phyloP scores from a whole-genome alignment of 2,329 filamentous ascomycete species.

The Colletotrichum sojae region DNA sequence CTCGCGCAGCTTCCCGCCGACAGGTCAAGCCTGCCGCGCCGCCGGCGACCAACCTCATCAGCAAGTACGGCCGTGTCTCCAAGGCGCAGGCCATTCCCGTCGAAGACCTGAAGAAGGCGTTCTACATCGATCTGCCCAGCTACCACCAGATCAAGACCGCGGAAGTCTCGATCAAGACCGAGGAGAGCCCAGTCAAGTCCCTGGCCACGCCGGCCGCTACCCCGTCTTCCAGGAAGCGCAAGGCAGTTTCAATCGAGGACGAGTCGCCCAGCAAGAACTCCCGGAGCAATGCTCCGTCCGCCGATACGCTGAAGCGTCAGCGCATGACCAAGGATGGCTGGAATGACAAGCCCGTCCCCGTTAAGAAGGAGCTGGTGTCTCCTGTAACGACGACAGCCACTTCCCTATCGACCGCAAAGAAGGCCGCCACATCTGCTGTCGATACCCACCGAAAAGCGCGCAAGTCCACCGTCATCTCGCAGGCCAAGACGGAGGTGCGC shows the following conservation, averaged over 20 bases:
- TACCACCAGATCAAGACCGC: conserved; percentile 22
- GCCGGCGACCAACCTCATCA: conserved; percentile 33
- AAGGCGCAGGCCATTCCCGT: conserved; percentile 25
- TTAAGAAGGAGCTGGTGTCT: conserved; percentile 32
- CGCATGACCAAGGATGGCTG: conserved; percentile 28
- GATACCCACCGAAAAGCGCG: conserved; percentile 45
- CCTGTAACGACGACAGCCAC: neutral
- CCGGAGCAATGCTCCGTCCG: conserved; percentile 5
- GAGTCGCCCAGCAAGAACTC: conserved; percentile 5
- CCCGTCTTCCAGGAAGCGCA: conserved; percentile 38
- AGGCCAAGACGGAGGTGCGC: conserved; percentile 48
- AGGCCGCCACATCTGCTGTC: conserved; percentile 4
- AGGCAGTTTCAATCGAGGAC: conserved; percentile 31
- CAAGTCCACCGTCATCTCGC: conserved; percentile 47
- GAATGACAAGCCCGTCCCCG: conserved; percentile 38
- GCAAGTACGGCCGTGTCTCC: conserved; percentile 41
- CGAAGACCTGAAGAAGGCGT: conserved; percentile 37
- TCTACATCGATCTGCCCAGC: conserved; percentile 35
- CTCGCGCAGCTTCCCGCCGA: conserved; percentile 38
- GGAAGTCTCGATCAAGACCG: conserved; percentile 27
- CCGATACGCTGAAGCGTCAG: conserved; percentile 35
- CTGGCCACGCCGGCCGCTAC: conserved; percentile 8
- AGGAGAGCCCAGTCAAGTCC: conserved; percentile 22
- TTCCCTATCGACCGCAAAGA: conserved; percentile 22
- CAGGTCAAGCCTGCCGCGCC: conserved; percentile 37